Conservation (phyloP, 2,329 filamentous ascomycete species). For the Huntiella savannae region DNA sequence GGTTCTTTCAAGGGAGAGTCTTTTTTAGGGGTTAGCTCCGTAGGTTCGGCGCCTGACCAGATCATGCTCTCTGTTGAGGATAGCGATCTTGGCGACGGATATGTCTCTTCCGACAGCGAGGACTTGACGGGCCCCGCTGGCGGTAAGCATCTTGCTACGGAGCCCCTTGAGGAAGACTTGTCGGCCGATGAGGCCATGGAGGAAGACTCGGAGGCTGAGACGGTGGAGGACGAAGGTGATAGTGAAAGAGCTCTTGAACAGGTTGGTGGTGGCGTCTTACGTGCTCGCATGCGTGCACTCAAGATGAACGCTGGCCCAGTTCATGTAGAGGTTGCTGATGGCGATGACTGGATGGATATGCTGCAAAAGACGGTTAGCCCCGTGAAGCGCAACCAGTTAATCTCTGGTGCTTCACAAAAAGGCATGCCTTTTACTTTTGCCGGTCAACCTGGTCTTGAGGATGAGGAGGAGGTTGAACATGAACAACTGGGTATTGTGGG, state of each 20-base stretch:
- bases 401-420: constrained; percentile 34
- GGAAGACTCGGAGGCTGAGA: constrained; percentile 12
- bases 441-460: constrained; percentile 11
- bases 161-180: constrained; percentile 29
- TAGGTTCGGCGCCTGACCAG: constrained; percentile 52
- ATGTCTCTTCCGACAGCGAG: constrained; percentile 52
- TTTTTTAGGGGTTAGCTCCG: constrained; percentile 90
- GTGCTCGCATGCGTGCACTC: constrained; percentile 43
- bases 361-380: constrained; percentile 87
- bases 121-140: constrained; percentile 64
- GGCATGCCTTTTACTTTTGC: constrained; percentile 17
- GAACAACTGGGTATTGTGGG: constrained; percentile 14
- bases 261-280: constrained; percentile 38
- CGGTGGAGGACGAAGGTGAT: constrained; percentile 19
- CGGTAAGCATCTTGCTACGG: constrained; percentile 55
- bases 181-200: constrained; percentile 9
- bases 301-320: constrained; percentile 40
- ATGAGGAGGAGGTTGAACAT: constrained; percentile 5
- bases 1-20: constrained; percentile 28
- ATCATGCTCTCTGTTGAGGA: constrained; percentile 42
- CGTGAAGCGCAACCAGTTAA: constrained; percentile 71
- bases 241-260: constrained; percentile 24
- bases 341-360: constrained; percentile 85
- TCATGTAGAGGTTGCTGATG: constrained; percentile 42
- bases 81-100: constrained; percentile 50